phyloP scores from a whole-genome alignment of 2,329 filamentous ascomycete genomes.

The Massarina eburnea region DNA sequence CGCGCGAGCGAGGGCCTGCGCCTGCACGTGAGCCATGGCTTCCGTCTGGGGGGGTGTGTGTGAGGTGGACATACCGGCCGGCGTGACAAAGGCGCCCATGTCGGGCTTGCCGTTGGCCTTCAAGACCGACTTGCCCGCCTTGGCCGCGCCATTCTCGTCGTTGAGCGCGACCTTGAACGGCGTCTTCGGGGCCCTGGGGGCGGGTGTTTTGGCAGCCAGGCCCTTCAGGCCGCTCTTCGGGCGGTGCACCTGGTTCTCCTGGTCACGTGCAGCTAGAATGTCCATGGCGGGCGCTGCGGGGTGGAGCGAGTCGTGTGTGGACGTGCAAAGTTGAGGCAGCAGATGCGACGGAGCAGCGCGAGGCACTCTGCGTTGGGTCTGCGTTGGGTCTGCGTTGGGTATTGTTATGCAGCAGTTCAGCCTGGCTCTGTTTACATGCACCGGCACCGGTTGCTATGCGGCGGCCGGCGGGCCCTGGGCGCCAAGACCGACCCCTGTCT shows the following conservation, averaged over 20 bases:
- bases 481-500: slow-evolving; percentile 5
- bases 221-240: slow-evolving; percentile 69
- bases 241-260: slow-evolving; percentile 81
- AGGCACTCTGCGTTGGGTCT: background rate
- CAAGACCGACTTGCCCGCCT: slow-evolving; percentile 61
- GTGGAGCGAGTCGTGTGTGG: slow-evolving; percentile 30
- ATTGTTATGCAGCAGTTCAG: too few relatives aligned
- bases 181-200: slow-evolving; percentile 75
- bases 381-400: too few relatives aligned
- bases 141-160: slow-evolving; percentile 78
- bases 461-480: background rate
- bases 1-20: slow-evolving; percentile 68
- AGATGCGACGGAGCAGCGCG: slow-evolving; percentile 8
- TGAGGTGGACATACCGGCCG: slow-evolving; percentile 62
- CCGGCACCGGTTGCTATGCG: slow-evolving; percentile 28
- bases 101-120: slow-evolving; percentile 57
- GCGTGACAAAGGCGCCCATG: slow-evolving; percentile 73
- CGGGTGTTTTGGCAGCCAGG: slow-evolving; percentile 75
- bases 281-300: slow-evolving; percentile 44
- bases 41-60: slow-evolving; percentile 1
- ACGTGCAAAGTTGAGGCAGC: slow-evolving; percentile 9
- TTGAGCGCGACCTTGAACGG: slow-evolving; percentile 76
- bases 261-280: slow-evolving; percentile 77
- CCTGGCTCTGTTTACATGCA: slow-evolving; percentile 37
- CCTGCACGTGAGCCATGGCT: slow-evolving; percentile 8